Evolutionary conservation across 1,284 basidiomycete genomes (phyloP).

Genomic region (Agaricales sp.): DNA sequence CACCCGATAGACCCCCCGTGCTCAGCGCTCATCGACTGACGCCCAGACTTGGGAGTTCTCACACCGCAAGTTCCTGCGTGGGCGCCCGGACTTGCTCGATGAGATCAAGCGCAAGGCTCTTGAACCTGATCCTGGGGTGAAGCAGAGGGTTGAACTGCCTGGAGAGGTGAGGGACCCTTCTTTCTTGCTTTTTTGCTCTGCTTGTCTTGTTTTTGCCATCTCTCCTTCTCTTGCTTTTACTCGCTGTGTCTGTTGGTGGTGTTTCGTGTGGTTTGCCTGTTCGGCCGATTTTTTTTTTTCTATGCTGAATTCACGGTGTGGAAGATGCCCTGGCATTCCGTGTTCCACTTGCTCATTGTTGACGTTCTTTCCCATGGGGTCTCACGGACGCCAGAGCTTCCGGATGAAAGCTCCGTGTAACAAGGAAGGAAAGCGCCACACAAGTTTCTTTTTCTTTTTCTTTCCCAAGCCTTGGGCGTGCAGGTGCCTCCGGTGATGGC

Average conservation of each 20-base stretch:
- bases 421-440: too few species aligned
- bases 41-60: slow-evolving; percentile 86
- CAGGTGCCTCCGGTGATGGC: too few species aligned
- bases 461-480: too few species aligned
- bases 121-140: slow-evolving; percentile 58
- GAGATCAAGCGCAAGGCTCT: slow-evolving; percentile 81
- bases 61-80: slow-evolving; percentile 78
- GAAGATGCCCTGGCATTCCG: too few species aligned
- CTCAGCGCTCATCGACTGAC: slow-evolving; percentile 69
- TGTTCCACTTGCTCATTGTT: too few species aligned
- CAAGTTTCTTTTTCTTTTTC: too few species aligned
- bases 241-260: slow-evolving; percentile 4
- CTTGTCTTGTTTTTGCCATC: background rate
- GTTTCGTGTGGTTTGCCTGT: background rate
- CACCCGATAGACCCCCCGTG: slow-evolving; percentile 62
- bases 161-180: slow-evolving; percentile 68
- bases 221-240: background rate
- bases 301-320: too few species aligned
- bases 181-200: slow-evolving; percentile 6
- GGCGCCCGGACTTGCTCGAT: slow-evolving; percentile 72
- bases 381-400: too few species aligned
- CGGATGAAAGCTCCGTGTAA: too few species aligned
- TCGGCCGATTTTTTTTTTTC: slow-evolving; percentile 9
- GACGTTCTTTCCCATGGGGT: too few species aligned
- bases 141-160: slow-evolving; percentile 65